Evolutionary conservation across 2,329 filamentous ascomycete species (phyloP), one percentile per base, ranked within the genome.

Genomic region (Chaetomium strumarium): DNA sequence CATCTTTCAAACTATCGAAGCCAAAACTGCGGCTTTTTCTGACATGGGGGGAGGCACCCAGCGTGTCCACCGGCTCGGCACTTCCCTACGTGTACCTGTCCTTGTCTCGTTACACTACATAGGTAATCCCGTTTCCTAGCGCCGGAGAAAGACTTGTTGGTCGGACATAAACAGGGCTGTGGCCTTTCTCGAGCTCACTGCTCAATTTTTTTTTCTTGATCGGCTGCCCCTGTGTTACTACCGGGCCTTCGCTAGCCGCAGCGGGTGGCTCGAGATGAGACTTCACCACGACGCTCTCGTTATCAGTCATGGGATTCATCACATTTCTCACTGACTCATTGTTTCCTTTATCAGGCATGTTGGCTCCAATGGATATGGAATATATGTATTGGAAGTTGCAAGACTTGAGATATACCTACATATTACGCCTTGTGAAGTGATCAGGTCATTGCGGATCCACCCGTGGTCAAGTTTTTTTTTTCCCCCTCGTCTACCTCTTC

Each of bases 81-180:
- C 24, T 24, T 24, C 7, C 24, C 24, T 24, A 24, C 24, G 4
- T 24, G 24, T 17, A 24, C 24, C 24, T 24, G 24, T 17, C 37
- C 4, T 29, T 13, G 20, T 33, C 49, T n/a, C n/a, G n/a, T n/a
- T n/a, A n/a, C n/a, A n/a, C n/a, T n/a, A n/a, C n/a, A n/a, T n/a
- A n/a, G n/a, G n/a, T 42, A 46, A 34, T 13, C 16, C 16, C 37
- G 19, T 16, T n/a, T 34, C 24, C 42, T 19, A 34, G n/a, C 44
- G 20, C 37, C 20, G 31, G 44, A 47, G 43, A 47, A 46, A 47
- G 38, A 8, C 20, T 45, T 34, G 42, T 29, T 33, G 17, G 14
- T 29, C 39, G 17, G 14, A 13, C 29, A 4, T 7, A 24, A 30
- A 36, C 49, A 52, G 38, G 49, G 49, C 46, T 46, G 42, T 46